A percentile compares a stretch with the other conserved stretches of the same genome.
phyloP scores from a whole-genome alignment of 805 yeast species.

The Sungouiella blattae region DNA sequence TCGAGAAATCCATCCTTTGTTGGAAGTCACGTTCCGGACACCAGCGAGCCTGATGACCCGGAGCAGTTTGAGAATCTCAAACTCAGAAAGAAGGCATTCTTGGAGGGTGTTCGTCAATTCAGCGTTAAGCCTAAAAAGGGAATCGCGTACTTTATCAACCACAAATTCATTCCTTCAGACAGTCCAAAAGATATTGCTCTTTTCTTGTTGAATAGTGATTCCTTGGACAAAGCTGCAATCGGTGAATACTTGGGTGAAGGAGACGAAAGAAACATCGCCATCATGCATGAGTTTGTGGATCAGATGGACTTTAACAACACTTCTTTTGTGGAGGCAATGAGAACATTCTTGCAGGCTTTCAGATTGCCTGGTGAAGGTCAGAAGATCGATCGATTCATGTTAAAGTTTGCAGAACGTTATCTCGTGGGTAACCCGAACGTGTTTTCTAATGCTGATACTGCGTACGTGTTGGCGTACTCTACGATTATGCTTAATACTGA shows the following conservation, averaged over 20 bases:
- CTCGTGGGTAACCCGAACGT: slow-evolving; percentile 83
- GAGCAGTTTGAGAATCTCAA: slow-evolving; percentile 82
- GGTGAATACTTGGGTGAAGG: slow-evolving; percentile 96
- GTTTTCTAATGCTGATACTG: slow-evolving; percentile 90
- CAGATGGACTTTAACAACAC: slow-evolving; percentile 68
- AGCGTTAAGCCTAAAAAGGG: slow-evolving; percentile 86
- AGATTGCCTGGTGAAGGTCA: slow-evolving; percentile 98
- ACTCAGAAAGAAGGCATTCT: slow-evolving; percentile 73
- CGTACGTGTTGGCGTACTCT: slow-evolving; percentile 88
- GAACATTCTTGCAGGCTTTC: slow-evolving; percentile 80
- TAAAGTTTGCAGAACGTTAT: slow-evolving; percentile 92
- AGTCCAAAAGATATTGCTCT: slow-evolving; percentile 69
- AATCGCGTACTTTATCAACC: slow-evolving; percentile 53
- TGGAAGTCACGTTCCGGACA: slow-evolving; percentile 11
- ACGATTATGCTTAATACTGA: slow-evolving; percentile 93
- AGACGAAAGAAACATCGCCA: slow-evolving; percentile 66
- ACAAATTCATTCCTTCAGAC: slow-evolving; percentile 59
- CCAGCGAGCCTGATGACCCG: slow-evolving; percentile 62
- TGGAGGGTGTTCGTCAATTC: slow-evolving; percentile 75
- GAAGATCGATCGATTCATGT: slow-evolving; percentile 93
- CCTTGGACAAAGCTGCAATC: slow-evolving; percentile 75
- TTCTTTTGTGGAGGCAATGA: slow-evolving; percentile 80
- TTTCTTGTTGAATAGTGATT: slow-evolving; percentile 67
- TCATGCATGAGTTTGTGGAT: slow-evolving; percentile 93
- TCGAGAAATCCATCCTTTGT: slow-evolving; percentile 32